phyloP scores from a whole-genome alignment of 1,284 basidiomycete genomes.

The Rhodotorula sp. region DNA sequence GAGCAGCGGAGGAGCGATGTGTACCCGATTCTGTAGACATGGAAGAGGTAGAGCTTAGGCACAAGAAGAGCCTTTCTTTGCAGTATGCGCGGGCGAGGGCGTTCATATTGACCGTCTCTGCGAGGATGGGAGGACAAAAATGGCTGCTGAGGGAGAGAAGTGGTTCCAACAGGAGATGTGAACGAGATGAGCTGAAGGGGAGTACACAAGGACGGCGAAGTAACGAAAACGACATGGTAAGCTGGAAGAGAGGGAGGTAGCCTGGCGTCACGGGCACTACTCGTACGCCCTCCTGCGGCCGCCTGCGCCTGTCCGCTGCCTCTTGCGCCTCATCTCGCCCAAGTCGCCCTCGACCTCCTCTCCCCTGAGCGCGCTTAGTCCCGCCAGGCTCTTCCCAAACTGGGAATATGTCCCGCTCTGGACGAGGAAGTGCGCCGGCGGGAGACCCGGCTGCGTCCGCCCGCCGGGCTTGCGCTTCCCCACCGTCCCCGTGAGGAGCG shows the following conservation, averaged over 20 bases:
- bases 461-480: slow-evolving; percentile 39
- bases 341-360: slow-evolving; percentile 44
- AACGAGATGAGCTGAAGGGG: not conserved
- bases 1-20: slow-evolving; percentile 43
- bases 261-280: not conserved
- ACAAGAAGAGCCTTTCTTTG: too few species aligned
- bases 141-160: not conserved
- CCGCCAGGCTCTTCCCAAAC: slow-evolving; percentile 41
- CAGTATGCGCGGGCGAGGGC: too few species aligned
- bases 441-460: slow-evolving; percentile 39
- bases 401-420: slow-evolving; percentile 39
- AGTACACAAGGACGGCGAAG: not conserved
- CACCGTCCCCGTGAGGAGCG: slow-evolving; percentile 27
- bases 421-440: slow-evolving; percentile 38
- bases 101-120: too few species aligned
- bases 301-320: slow-evolving; percentile 24
- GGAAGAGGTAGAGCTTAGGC: not conserved
- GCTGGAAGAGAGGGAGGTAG: too few species aligned
- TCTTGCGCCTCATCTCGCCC: slow-evolving; percentile 42
- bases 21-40: slow-evolving; percentile 28
- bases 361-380: slow-evolving; percentile 31
- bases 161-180: not conserved
- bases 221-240: not conserved
- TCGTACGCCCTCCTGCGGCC: slow-evolving; percentile 24
- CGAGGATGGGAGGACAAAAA: too few species aligned